Conservation (phyloP, 2,329 filamentous ascomycete species). For the Alternaria alternata region DNA sequence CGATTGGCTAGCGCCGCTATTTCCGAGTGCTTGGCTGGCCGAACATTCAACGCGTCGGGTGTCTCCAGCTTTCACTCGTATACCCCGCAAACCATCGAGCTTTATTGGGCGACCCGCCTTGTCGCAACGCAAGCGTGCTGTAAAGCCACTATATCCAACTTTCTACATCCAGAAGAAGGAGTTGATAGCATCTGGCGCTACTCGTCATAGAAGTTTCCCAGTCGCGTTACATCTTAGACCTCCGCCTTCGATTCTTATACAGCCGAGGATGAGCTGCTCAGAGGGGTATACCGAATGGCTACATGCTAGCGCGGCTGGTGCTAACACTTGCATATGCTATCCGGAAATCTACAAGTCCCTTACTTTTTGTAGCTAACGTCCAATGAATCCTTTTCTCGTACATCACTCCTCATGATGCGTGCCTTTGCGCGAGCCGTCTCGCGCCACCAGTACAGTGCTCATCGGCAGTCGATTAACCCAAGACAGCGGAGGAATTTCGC, state of each 20-base stretch:
- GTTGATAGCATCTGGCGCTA: too few relatives aligned
- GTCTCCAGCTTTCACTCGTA: slow-evolving; percentile 4
- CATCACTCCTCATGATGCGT: slow-evolving; percentile 28
- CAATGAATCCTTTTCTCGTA: not conserved
- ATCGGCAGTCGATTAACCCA: slow-evolving; percentile 4
- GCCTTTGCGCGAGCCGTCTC: slow-evolving; percentile 33
- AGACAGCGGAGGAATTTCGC: slow-evolving; percentile 23
- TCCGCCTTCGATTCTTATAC: not conserved
- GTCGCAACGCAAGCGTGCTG: not conserved
- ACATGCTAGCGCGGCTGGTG: not conserved
- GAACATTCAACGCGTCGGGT: not conserved
- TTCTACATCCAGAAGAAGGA: too few relatives aligned
- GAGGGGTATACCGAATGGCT: not conserved
- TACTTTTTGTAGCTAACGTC: not conserved
- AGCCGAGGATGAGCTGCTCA: not conserved
- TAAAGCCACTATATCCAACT: too few relatives aligned
- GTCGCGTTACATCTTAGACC: not conserved
- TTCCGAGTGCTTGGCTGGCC: not conserved
- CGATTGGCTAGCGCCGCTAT: not conserved
- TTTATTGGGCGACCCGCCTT: not conserved
- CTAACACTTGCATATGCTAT: not conserved
- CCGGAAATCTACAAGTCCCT: not conserved
- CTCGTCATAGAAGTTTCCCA: too few relatives aligned
- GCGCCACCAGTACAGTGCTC: slow-evolving; percentile 24
- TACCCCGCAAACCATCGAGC: not conserved